These are phyloP conservation scores for Dipteronia sinensis DNA, from an alignment of 345 rosid species.

Conservation along the genomic window DNA sequence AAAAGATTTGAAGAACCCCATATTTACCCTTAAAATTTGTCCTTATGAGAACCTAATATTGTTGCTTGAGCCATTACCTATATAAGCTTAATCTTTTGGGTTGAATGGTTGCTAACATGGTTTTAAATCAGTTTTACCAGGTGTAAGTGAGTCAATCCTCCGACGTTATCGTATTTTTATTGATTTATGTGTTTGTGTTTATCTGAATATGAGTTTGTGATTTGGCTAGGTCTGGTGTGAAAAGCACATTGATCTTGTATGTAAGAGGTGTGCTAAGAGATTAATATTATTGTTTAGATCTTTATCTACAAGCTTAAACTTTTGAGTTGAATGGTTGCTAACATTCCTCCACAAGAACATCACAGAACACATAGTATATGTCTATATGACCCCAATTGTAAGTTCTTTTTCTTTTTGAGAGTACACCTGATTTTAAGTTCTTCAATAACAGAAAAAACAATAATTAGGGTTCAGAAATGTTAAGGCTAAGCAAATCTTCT, in stretches of 20 bases:
- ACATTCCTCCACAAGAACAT: neutral
- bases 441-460: neutral
- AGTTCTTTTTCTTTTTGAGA: too few species aligned
- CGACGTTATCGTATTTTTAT: too few species aligned
- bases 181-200: neutral
- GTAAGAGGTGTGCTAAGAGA: neutral
- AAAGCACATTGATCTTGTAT: neutral
- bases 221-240: neutral
- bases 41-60: neutral
- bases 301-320: neutral
- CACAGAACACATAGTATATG: neutral
- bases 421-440: neutral
- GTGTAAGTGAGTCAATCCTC: neutral
- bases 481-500: neutral
- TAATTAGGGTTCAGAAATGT: neutral
- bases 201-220: neutral
- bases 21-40: neutral
- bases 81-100: neutral
- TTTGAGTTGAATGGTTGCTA: neutral
- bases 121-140: neutral
- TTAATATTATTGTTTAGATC: neutral
- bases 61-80: neutral
- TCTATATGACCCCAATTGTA: neutral
- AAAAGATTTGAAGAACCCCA: neutral
- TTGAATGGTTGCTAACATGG: neutral